Base-by-base conservation (phyloP, 2,329 filamentous ascomycete species). In the Fusarium papillatum region DNA sequence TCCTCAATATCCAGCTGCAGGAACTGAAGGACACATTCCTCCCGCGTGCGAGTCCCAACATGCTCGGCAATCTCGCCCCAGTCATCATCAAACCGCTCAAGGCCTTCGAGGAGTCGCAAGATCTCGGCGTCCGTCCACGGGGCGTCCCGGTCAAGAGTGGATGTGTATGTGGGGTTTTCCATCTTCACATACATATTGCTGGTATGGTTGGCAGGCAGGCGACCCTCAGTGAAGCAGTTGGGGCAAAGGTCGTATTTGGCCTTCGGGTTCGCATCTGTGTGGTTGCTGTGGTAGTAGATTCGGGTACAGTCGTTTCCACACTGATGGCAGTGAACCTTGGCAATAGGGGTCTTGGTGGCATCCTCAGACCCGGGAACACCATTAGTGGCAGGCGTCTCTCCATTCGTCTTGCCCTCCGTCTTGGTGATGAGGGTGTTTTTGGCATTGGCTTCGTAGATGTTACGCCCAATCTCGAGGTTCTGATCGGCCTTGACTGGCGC, bases 21-120 rank as follows among this genome's bases (percentile, higher is more conserved):
- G 87, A 99, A 99, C 83, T 98, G 97, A 79, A 98, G 90, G 19
- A 98, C 96, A 83, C 97, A 99, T 86, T 99, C 96, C 84, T 99
- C 97, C 65, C 95, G 91, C 2, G 95, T 98, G 71, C 96, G 93
- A 4, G 95, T 97, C 61, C 94, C 94, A 53, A 99, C 97, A 81
- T 98, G 95, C 74, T 96, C 95, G 2, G 97, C 93, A 76, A 99
- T 96, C 80, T 95, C 92, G 69, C 94, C 93, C 97, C 97, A 99
- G 85, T 98, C 95, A 72, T 98, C 96, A 76, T 98, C 96, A 79
- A 96, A 98, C 79, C 94, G 91, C 85, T 99, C 97, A 61, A 99
- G 88, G 11, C 92, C 97, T 84, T 99, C 97, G 9, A 99, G 90
- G 43, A 99, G 90, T 62, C 95, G 89, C n/a, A 99, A 88, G 17